Evolutionary conservation across 106 monocot species (phyloP).

Genomic region (Xerophyta viscosa): DNA sequence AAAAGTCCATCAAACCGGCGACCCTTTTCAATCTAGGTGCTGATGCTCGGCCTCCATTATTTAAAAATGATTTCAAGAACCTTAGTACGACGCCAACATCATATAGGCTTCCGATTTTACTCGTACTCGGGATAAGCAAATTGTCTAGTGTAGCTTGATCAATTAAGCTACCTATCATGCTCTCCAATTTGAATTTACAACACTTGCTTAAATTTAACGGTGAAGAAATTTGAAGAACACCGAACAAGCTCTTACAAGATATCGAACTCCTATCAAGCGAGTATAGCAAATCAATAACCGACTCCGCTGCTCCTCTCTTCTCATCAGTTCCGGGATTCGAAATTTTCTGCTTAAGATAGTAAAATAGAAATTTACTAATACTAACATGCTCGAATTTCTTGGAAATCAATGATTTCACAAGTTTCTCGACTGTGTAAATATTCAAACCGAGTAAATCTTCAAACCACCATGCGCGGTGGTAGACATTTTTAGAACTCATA

Average conservation of each 20-base stretch:
- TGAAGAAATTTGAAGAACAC: slow-evolving; percentile 45
- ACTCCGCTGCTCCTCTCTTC: slow-evolving; percentile 41
- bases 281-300: slow-evolving; percentile 37
- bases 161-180: slow-evolving; percentile 60
- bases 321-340: slow-evolving; percentile 19
- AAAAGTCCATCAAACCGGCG: slow-evolving; percentile 64
- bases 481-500: slow-evolving; percentile 27
- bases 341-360: slow-evolving; percentile 49
- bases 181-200: slow-evolving; percentile 43
- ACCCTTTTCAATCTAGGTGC: slow-evolving; percentile 42
- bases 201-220: slow-evolving; percentile 22
- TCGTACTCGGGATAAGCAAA: slow-evolving; percentile 48
- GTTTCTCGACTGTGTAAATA: slow-evolving; percentile 17
- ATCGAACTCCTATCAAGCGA: slow-evolving; percentile 42
- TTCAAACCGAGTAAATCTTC: slow-evolving; percentile 51
- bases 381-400: slow-evolving; percentile 36
- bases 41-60: slow-evolving; percentile 10
- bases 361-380: slow-evolving; percentile 61
- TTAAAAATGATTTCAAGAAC: slow-evolving; percentile 56
- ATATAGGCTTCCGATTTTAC: slow-evolving; percentile 37
- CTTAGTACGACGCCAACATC: slow-evolving; percentile 67
- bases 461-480: slow-evolving; percentile 64
- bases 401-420: slow-evolving; percentile 29
- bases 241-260: slow-evolving; percentile 67
- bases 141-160: slow-evolving; percentile 72